These are phyloP conservation scores for Elongisporangium anandrum DNA, from an alignment of 352 stramenopile genomes.

Conservation along the genomic window DNA sequence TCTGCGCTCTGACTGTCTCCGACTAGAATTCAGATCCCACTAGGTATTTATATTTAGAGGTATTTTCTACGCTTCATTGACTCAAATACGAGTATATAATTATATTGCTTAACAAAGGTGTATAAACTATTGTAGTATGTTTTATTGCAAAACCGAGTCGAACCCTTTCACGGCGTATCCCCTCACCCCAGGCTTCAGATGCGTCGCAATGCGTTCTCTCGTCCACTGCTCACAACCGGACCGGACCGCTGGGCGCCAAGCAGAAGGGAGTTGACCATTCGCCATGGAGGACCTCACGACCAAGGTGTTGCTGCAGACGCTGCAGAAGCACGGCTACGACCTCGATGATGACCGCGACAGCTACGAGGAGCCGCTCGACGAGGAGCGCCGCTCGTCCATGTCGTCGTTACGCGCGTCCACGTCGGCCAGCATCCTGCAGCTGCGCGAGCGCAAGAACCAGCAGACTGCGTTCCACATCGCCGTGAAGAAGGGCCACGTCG, in stretches of 20 bases:
- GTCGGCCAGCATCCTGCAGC: constrained; percentile 61
- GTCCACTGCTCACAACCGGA: not conserved
- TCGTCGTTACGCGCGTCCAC: constrained; percentile 19
- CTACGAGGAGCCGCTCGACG: constrained; percentile 16
- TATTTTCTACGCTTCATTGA: too few relatives aligned
- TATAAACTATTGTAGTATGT: not conserved
- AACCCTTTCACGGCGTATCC: not conserved
- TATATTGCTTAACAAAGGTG: not conserved
- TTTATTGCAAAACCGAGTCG: not conserved
- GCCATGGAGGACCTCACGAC: constrained; percentile 49
- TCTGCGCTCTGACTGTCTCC: not conserved
- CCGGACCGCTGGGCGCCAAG: not conserved
- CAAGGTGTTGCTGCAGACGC: constrained; percentile 71
- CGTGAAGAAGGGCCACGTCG: constrained; percentile 77
- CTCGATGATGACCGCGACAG: constrained; percentile 45
- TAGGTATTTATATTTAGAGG: not conserved
- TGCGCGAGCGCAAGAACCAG: constrained; percentile 81
- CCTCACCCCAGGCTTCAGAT: not conserved
- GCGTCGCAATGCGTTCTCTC: not conserved
- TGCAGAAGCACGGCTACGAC: constrained; percentile 86
- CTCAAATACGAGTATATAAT: too few relatives aligned
- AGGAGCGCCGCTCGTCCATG: constrained; percentile 13
- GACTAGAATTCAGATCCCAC: not conserved
- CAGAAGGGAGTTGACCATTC: constrained; percentile 1
- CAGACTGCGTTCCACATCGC: constrained; percentile 84